Percentiles rank a stretch among this genome's conserved stretches.
These are phyloP conservation scores for Alternaria novae-zelandiae DNA, from an alignment of 2,329 filamentous ascomycete genomes.

Conservation along the genomic window DNA sequence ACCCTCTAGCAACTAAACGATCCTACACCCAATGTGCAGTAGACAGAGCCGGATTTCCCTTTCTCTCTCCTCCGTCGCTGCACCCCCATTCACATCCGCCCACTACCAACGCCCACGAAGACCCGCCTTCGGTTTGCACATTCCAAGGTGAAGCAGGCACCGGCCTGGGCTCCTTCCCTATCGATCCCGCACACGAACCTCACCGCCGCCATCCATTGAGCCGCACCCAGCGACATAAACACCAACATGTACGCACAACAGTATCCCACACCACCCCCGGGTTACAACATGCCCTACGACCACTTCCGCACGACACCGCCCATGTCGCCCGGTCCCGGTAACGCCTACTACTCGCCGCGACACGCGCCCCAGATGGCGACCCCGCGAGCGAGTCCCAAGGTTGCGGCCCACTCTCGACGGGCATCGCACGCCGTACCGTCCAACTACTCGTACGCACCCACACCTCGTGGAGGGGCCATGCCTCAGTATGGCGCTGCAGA, in stretches of 20 bases:
- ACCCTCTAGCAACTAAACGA: constrained; percentile 23
- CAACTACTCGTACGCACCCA: constrained; percentile 51
- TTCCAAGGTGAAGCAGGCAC: constrained; percentile 44
- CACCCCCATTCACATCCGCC: constrained; percentile 33
- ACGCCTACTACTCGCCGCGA: constrained; percentile 61
- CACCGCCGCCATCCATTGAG: neutral
- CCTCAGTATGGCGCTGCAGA: constrained; percentile 51
- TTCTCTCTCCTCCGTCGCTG: constrained; percentile 41
- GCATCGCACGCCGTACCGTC: constrained; percentile 58
- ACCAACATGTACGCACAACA: constrained; percentile 40
- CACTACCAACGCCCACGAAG: constrained; percentile 25
- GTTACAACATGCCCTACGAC: constrained; percentile 46
- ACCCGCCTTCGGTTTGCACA: constrained; percentile 38
- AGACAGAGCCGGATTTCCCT: constrained; percentile 38
- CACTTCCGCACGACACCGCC: constrained; percentile 43
- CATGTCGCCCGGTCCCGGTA: constrained; percentile 55
- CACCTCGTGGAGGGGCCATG: constrained; percentile 44
- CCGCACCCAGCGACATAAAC: constrained; percentile 11
- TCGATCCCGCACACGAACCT: constrained; percentile 9
- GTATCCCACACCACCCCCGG: constrained; percentile 45
- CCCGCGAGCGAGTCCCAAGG: constrained; percentile 54
- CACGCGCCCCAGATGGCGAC: constrained; percentile 59
- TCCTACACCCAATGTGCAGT: constrained; percentile 45
- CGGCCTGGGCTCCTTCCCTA: constrained; percentile 32
- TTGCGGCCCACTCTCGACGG: constrained; percentile 60